Evolutionary conservation across 2,329 filamentous ascomycete species (phyloP).

Genomic region (Penicillium palitans): DNA sequence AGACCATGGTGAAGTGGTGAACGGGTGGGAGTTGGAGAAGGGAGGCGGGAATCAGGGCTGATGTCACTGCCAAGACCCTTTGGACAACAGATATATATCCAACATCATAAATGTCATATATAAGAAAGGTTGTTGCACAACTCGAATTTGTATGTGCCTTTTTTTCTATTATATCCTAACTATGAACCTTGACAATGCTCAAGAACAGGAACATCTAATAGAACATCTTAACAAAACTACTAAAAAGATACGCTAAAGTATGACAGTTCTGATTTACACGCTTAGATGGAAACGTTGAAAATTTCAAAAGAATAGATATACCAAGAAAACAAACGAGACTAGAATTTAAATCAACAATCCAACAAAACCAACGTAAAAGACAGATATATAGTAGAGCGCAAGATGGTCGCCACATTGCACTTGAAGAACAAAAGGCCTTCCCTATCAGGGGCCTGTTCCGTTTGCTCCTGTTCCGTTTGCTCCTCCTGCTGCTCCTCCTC

Average conservation of each 20-base stretch:
- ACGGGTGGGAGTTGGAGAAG: slow-evolving; percentile 16
- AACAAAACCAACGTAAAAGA: not conserved
- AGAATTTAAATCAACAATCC: not conserved
- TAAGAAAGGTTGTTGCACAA: too few relatives aligned
- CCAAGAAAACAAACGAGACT: not conserved
- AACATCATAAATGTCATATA: too few relatives aligned
- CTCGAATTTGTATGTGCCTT: too few relatives aligned
- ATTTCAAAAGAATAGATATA: not conserved
- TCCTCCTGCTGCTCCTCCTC: too few relatives aligned
- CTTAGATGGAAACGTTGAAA: too few relatives aligned
- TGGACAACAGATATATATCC: not conserved
- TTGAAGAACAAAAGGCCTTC: not conserved
- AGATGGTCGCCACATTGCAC: not conserved
- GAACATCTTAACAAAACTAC: not conserved
- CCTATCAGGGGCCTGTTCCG: not conserved
- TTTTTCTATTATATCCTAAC: not conserved
- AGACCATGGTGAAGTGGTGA: slow-evolving; percentile 67
- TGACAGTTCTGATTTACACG: not conserved
- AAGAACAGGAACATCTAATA: not conserved
- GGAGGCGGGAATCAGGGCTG: slow-evolving; percentile 2
- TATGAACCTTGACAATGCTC: not conserved
- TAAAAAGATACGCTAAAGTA: not conserved
- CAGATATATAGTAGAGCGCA: not conserved
- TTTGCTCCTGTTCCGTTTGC: too few relatives aligned
- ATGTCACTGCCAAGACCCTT: slow-evolving; percentile 6